These are phyloP conservation scores for Aspergillus puulaauensis DNA, from an alignment of 2,329 filamentous ascomycete genomes.

Conservation along the genomic window DNA sequence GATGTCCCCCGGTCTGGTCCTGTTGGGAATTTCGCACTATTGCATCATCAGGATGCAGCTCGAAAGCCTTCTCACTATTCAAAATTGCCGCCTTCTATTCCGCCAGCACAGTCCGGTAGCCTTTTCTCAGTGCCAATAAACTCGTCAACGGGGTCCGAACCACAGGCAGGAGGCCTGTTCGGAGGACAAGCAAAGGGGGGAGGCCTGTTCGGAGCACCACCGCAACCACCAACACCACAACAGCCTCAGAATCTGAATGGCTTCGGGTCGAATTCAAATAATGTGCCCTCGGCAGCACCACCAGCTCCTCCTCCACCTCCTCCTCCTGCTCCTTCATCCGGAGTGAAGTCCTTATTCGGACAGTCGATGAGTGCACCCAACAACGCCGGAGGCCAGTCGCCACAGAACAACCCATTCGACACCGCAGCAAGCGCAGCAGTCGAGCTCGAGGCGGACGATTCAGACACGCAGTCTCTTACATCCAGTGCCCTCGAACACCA, in stretches of 20 bases:
- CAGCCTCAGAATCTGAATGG: too few species aligned
- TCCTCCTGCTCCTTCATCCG: background rate
- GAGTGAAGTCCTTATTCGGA: background rate
- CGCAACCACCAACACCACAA: too few species aligned
- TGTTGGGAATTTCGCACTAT: too few species aligned
- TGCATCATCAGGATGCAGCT: background rate
- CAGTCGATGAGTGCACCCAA: background rate
- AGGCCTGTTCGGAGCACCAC: too few species aligned
- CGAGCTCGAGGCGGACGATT: constrained; percentile 13
- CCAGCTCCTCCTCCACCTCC: background rate
- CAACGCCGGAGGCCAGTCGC: background rate
- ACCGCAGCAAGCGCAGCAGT: background rate
- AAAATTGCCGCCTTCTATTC: background rate
- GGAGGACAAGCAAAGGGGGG: background rate
- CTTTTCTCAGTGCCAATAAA: too few species aligned
- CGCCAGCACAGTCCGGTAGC: background rate
- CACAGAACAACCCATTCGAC: too few species aligned
- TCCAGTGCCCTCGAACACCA: constrained; percentile 21
- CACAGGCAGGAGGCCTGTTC: background rate
- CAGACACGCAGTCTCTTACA: constrained; percentile 14
- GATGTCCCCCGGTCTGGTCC: constrained; percentile 2
- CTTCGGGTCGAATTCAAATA: too few species aligned
- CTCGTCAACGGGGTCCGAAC: background rate
- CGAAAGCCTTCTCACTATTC: background rate
- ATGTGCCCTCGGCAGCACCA: background rate